A percentile compares a stretch with the other conserved stretches of the same genome.
phyloP scores from a whole-genome alignment of 1,284 basidiomycete genomes.

The Apiotrichum domesticum region DNA sequence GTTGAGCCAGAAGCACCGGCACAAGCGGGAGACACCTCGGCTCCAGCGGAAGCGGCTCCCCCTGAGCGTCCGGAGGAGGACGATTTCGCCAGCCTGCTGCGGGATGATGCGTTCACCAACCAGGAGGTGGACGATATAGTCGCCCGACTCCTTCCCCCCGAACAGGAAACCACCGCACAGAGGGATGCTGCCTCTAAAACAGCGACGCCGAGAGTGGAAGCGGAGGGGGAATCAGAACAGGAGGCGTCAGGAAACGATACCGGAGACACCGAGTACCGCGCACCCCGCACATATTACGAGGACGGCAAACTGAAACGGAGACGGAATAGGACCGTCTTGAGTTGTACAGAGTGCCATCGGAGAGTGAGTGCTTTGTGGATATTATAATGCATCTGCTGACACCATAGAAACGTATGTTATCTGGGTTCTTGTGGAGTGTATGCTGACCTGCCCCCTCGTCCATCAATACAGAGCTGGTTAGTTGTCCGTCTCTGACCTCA shows the following conservation, averaged over 20 bases:
- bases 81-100: slow-evolving; percentile 11
- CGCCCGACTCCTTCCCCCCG: slow-evolving; percentile 16
- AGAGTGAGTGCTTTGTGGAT: slow-evolving; percentile 31
- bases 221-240: slow-evolving; percentile 4
- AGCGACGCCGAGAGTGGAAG: neutral
- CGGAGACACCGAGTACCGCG: slow-evolving; percentile 9
- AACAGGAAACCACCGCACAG: neutral
- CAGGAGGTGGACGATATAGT: slow-evolving; percentile 36
- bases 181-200: neutral
- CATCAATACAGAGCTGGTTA: too few species aligned
- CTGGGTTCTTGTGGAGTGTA: too few species aligned
- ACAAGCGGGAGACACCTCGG: too few species aligned
- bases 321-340: slow-evolving; percentile 41
- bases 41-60: too few species aligned
- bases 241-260: slow-evolving; percentile 3
- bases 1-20: too few species aligned
- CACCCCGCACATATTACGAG: slow-evolving; percentile 18
- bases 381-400: too few species aligned
- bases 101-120: slow-evolving; percentile 19
- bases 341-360: slow-evolving; percentile 44
- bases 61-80: slow-evolving; percentile 6
- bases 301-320: slow-evolving; percentile 32
- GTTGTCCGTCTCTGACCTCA: too few species aligned
- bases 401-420: slow-evolving; percentile 41
- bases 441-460: too few species aligned